Evolutionary conservation across 495 filamentous ascomycete genomes (phyloP).

Genomic region (Aspergillus cristatus): DNA sequence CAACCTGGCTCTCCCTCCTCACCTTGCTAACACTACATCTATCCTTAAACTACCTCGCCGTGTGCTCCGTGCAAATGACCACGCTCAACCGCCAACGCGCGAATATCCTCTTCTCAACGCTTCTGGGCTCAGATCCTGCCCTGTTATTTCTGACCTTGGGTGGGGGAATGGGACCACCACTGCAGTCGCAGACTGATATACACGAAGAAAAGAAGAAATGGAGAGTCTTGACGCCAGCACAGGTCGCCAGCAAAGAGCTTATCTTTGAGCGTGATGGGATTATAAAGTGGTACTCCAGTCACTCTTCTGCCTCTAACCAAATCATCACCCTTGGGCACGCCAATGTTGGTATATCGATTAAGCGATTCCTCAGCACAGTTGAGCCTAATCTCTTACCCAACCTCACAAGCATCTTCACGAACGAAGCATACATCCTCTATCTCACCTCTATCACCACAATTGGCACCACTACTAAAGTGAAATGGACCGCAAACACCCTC

Average conservation of each 20-base stretch:
- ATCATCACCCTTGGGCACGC: conserved; percentile 17
- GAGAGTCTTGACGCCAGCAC: conserved; percentile 47
- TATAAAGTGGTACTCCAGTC: conserved; percentile 43
- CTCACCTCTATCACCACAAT: conserved; percentile 5
- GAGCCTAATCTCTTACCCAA: conserved; percentile 6
- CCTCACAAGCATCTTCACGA: conserved; percentile 11
- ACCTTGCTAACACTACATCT: conserved; percentile 67
- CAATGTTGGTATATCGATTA: conserved; percentile 25
- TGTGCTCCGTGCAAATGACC: conserved; percentile 71
- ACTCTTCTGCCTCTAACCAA: too few relatives aligned
- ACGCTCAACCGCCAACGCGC: conserved; percentile 85
- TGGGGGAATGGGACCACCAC: neutral
- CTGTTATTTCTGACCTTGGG: neutral
- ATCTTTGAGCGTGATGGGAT: conserved; percentile 61
- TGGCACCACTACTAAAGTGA: conserved; percentile 5
- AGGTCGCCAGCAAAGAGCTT: conserved; percentile 56
- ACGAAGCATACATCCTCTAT: conserved; percentile 25
- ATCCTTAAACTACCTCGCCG: conserved; percentile 74
- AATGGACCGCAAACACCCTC: conserved; percentile 44
- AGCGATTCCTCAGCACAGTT: conserved; percentile 19
- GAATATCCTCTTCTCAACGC: conserved; percentile 63
- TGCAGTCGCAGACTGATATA: neutral
- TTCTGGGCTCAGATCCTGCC: conserved; percentile 36
- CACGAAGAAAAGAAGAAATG: neutral
- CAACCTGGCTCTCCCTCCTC: conserved; percentile 70